phyloP scores from a whole-genome alignment of 2,329 filamentous ascomycete species.

The Didymella arachidicola region DNA sequence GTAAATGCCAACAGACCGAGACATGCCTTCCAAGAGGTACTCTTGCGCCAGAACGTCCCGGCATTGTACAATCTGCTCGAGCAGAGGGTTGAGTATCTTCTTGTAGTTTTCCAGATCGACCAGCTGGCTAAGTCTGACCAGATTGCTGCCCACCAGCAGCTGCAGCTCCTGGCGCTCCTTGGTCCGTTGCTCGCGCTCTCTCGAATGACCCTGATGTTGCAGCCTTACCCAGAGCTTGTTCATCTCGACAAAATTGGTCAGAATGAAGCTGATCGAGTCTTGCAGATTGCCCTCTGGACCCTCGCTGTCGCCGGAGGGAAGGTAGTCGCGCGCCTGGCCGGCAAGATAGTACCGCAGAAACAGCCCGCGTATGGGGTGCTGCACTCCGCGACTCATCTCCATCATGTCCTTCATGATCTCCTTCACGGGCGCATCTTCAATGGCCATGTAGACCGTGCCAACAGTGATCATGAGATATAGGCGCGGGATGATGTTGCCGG shows the following conservation, averaged over 20 bases:
- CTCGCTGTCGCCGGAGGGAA: slow-evolving; percentile 82
- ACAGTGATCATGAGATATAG: slow-evolving; percentile 99
- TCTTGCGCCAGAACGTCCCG: slow-evolving; percentile 96
- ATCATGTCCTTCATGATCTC: slow-evolving; percentile 99
- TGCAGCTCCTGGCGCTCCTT: slow-evolving; percentile 96
- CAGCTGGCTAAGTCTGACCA: slow-evolving; percentile 92
- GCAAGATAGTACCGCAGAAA: slow-evolving; percentile 97
- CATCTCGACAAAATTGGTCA: slow-evolving; percentile 99
- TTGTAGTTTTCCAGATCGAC: slow-evolving; percentile 97
- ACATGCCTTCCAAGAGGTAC: slow-evolving; percentile 82
- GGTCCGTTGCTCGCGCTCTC: slow-evolving; percentile 90
- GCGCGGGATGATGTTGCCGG: slow-evolving; percentile 94
- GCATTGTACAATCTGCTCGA: slow-evolving; percentile 98
- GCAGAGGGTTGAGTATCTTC: slow-evolving; percentile 83
- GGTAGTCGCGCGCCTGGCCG: slow-evolving; percentile 88
- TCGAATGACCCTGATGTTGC: slow-evolving; percentile 96
- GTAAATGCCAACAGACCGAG: background rate
- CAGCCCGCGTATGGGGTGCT: slow-evolving; percentile 93
- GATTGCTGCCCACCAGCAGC: slow-evolving; percentile 92
- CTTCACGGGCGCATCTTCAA: slow-evolving; percentile 97
- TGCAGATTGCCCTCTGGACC: slow-evolving; percentile 95
- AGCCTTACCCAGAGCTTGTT: slow-evolving; percentile 99
- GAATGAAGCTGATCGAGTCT: slow-evolving; percentile 96
- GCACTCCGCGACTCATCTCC: slow-evolving; percentile 99
- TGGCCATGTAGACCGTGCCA: slow-evolving; percentile 98